Percentiles rank a stretch among this genome's conserved stretches.
These are phyloP conservation scores for Pisolithus tinctorius DNA, from an alignment of 768 basidiomycete species.

Conservation along the genomic window DNA sequence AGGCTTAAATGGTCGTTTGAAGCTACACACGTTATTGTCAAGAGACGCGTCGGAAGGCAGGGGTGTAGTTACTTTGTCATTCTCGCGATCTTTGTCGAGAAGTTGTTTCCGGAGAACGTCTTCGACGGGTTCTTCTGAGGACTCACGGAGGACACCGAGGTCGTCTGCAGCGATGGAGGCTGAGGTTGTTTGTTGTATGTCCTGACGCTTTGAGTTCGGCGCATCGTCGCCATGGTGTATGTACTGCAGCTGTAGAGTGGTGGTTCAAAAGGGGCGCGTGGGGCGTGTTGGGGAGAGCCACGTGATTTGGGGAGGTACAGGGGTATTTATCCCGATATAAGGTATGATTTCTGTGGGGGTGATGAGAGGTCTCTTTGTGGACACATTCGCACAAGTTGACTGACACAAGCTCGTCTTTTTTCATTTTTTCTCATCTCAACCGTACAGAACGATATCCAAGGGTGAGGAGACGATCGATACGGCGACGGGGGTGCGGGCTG, in stretches of 20 bases:
- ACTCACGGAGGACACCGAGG: constrained; percentile 52
- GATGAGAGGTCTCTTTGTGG: too few species aligned
- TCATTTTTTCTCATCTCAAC: too few species aligned
- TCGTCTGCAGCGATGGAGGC: constrained; percentile 44
- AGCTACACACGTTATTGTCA: constrained; percentile 39
- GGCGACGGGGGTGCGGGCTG: constrained; percentile 7
- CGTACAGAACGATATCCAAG: too few species aligned
- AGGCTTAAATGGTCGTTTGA: constrained; percentile 53
- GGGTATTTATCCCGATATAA: background rate
- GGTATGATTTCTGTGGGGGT: background rate
- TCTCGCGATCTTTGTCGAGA: constrained; percentile 62
- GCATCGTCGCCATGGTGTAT: constrained; percentile 31
- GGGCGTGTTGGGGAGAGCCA: background rate
- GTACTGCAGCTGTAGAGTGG: background rate
- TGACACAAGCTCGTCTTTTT: too few species aligned
- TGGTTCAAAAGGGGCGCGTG: too few species aligned
- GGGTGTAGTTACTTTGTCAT: constrained; percentile 47
- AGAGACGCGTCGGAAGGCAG: background rate
- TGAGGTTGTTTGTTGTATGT: constrained; percentile 45
- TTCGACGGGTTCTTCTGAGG: constrained; percentile 46
- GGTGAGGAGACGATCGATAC: constrained; percentile 10
- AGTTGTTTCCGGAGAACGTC: constrained; percentile 58
- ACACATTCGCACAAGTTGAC: too few species aligned
- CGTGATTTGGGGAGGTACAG: background rate
- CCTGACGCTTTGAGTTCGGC: constrained; percentile 59